Evolutionary conservation across 177 flowering plant species (phyloP), one percentile per base, ranked within the genome.

Genomic region (Vitis hybrid): DNA sequence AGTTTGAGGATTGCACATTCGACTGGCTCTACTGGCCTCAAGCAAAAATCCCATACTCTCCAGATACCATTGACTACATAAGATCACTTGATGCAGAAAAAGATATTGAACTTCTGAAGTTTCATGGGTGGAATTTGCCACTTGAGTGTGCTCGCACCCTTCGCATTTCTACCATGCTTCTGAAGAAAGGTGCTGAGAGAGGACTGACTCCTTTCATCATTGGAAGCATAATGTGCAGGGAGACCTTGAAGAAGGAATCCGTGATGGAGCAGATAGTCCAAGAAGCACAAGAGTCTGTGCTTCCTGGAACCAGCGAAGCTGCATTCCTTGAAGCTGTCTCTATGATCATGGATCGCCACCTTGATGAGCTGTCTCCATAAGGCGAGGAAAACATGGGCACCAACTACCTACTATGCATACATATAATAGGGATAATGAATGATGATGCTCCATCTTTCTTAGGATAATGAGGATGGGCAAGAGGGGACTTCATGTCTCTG

Each of bases 21-120:
- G 93, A 89, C 58, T 88, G 92, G 92, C 83, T 85, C 48, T 84
- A 87, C 74, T 88, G 92, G 92, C 89, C 92, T 21, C 92, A 88
- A 78, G 84, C 90, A 21, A 81, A 65, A 3, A 75, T 82, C 64
- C 88, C 85, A 11, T 88, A 74, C 65, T 74, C 82, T 6, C 32
- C 79, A 2, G 84, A 84, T 8, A 79, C 76, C 11, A 14, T 81
- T 49, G 78, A 81, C 17, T 87, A 89, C 82, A 87, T 89, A 60
- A 79, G 73, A 35, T 78, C 85, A 8, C 82, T 88, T 30, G 87
- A 88, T 74, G 88, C 90, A 12, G 89, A 85, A 69, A 69, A 74
- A 65, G 92, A 87, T 52, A 85, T 89, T 35, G 75, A 72, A 21
- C 81, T 87, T 30, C 73, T 89, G 70, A 87, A 79, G 68, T 81